phyloP scores from a whole-genome alignment of 2,329 filamentous ascomycete genomes.

The Alternaria sp. region DNA sequence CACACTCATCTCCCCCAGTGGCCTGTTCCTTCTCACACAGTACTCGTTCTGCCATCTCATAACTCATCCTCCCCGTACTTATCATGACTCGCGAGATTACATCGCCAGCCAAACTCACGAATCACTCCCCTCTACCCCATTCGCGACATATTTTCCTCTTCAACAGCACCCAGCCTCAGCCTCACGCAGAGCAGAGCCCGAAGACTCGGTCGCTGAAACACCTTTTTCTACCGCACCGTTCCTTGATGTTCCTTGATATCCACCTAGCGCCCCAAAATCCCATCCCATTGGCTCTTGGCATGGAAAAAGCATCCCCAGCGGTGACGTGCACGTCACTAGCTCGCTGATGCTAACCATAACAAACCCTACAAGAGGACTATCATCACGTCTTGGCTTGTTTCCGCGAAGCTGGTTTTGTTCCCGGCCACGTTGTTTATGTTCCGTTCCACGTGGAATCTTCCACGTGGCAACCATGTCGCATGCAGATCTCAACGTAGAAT shows the following conservation, averaged over 20 bases:
- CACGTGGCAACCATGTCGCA: not conserved
- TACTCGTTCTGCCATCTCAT: not conserved
- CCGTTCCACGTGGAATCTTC: not conserved
- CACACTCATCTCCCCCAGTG: not conserved
- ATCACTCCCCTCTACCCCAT: not conserved
- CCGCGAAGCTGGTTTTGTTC: not conserved
- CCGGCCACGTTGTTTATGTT: not conserved
- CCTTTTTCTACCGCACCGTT: not conserved
- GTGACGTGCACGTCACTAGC: not conserved
- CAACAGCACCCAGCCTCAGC: not conserved
- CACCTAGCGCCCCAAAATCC: not conserved
- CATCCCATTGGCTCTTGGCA: not conserved
- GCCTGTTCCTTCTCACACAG: not conserved
- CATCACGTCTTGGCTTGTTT: not conserved
- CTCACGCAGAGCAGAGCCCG: not conserved
- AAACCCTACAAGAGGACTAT: not conserved
- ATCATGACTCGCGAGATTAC: not conserved
- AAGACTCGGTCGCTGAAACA: not conserved
- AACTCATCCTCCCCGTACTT: not conserved
- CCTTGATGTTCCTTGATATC: not conserved
- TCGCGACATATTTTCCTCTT: not conserved
- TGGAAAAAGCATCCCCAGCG: not conserved
- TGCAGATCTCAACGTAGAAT: conserved; percentile 1
- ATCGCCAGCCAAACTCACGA: too few relatives aligned
- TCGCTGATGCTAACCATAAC: not conserved